Evolutionary conservation across 345 rosid species (phyloP), one percentile per base, ranked within the genome.

Genomic region (Pistacia atlantica): DNA sequence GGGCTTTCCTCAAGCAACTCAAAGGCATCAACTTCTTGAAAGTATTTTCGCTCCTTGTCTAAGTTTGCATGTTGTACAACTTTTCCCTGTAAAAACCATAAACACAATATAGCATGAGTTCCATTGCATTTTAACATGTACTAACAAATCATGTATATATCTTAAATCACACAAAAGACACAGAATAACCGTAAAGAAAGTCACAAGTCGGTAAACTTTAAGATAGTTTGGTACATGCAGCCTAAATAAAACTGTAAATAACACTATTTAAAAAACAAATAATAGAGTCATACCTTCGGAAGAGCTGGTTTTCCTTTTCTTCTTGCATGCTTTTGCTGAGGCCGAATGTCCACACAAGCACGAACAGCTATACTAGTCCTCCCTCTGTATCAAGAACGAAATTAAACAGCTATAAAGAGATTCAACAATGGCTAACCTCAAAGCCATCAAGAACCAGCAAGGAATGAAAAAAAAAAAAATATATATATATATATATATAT

Each of bases 1-100:
- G 99, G 98, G 82, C 99, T 96, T 89, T 96, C 99, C 82, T 96
- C 99, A 54, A 88, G 72, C 85, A 96, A 85, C 83, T 93, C 95
- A 67, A 93, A 93, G 51, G 92, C 98, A 90, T 93, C 99, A 75
- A 96, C 92, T 80, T 93, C 95, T 64, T 86, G 66, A 84, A 93
- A 96, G 74, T 96, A 96, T 69, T 87, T 81, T 54, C 82, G 81
- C 83, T 93, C 98, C 87, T 83, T 92, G 84, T 87, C 88, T 4
- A 93, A 85, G 82, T 80, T 88, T 73, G 82, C 84, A 80, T 83
- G 88, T 48, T 81, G 84, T 60, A 61, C 85, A 70, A 64, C 83
- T 81, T 88, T 89, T n/a, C 83, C 90, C 97, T 90, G 79, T 79
- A 55, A 79, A 58, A 65, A 68, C 46, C 59, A 74, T 52, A 48